These are phyloP conservation scores for Halophytophthora batemanensis DNA, from an alignment of 352 stramenopile species.

Conservation along the genomic window DNA sequence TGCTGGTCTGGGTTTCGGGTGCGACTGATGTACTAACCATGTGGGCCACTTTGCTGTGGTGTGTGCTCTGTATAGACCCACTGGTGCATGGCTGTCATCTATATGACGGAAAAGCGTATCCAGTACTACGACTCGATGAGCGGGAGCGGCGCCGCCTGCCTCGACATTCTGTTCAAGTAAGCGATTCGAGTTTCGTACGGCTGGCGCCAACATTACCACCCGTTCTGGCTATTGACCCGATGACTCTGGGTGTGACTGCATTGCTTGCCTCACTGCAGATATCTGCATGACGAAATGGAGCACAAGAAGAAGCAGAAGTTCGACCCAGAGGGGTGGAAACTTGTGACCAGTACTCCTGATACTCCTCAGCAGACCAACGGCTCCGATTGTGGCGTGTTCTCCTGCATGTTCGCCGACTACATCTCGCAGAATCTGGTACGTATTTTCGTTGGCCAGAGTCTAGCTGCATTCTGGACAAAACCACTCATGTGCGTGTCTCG, in stretches of 20 bases:
- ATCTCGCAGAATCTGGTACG: slow-evolving; percentile 62
- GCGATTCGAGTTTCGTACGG: too few species aligned
- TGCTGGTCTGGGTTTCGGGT: too few species aligned
- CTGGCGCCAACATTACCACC: too few species aligned
- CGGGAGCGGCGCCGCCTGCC: slow-evolving; percentile 58
- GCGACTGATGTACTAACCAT: neutral
- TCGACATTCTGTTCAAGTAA: slow-evolving; percentile 67
- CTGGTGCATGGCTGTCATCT: slow-evolving; percentile 86
- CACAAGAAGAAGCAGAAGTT: slow-evolving; percentile 83
- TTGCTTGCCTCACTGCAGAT: slow-evolving; percentile 30
- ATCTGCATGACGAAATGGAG: slow-evolving; percentile 80
- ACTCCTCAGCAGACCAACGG: slow-evolving; percentile 83
- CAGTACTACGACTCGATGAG: slow-evolving; percentile 89
- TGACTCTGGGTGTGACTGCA: neutral
- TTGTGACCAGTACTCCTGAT: slow-evolving; percentile 50
- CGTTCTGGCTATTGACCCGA: too few species aligned
- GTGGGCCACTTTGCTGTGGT: neutral
- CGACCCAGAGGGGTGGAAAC: slow-evolving; percentile 53
- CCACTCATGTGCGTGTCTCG: too few species aligned
- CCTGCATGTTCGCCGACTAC: slow-evolving; percentile 85
- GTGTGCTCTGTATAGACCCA: slow-evolving; percentile 49
- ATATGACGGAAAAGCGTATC: slow-evolving; percentile 86
- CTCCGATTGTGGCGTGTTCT: slow-evolving; percentile 84
- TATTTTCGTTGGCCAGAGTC: too few species aligned
- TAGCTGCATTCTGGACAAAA: too few species aligned